Evolutionary conservation across 2,329 filamentous ascomycete species (phyloP).

Genomic region (Colletotrichum caudatum): DNA sequence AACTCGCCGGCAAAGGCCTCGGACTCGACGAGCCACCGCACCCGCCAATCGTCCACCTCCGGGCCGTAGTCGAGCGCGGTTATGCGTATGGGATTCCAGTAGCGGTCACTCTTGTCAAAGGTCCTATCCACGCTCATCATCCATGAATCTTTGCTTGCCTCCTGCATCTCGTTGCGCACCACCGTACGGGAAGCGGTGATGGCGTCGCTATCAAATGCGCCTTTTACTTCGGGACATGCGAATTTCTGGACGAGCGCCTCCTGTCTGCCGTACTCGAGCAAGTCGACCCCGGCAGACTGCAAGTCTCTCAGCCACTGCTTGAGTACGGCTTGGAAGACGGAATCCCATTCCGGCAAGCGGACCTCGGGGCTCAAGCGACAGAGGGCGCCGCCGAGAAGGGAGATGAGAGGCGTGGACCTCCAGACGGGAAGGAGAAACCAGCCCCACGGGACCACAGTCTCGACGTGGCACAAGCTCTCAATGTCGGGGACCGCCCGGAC

Average conservation of each 20-base stretch:
- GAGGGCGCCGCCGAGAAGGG: conserved; percentile 45
- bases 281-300: conserved; percentile 41
- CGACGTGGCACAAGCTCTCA: conserved; percentile 41
- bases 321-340: conserved; percentile 37
- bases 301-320: conserved; percentile 42
- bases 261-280: conserved; percentile 44
- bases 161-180: not conserved
- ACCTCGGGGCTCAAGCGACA: conserved; percentile 45
- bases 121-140: conserved; percentile 12
- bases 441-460: conserved; percentile 44
- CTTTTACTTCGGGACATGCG: conserved; percentile 5
- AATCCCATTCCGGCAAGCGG: conserved; percentile 42
- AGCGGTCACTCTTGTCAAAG: not conserved
- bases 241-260: conserved; percentile 41
- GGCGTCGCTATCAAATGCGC: conserved; percentile 15
- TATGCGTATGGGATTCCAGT: conserved; percentile 45
- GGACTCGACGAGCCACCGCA: conserved; percentile 46
- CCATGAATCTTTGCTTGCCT: not conserved
- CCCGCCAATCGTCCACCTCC: conserved; percentile 39
- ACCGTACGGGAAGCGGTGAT: not conserved
- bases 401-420: conserved; percentile 44
- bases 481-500: not conserved
- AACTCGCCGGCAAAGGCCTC: conserved; percentile 47
- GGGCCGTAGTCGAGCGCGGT: conserved; percentile 42
- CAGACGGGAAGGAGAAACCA: conserved; percentile 43